Evolutionary conservation across 305 asterid genomes (phyloP), one percentile per base, ranked within the genome.

Genomic region (Fraxinus paxiana): DNA sequence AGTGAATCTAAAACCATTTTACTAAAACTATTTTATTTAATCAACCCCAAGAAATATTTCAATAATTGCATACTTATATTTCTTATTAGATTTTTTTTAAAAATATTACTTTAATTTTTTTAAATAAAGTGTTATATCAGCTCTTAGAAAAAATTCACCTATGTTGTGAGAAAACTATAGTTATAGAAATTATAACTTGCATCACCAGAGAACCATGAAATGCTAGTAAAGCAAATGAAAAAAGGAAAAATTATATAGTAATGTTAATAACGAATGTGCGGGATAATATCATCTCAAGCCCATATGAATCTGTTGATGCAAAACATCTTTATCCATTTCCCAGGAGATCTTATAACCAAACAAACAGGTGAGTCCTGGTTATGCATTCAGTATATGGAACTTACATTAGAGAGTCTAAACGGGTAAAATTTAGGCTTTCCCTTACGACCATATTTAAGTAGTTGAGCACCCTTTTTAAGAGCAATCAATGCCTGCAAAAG

Each of bases 351-450:
- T 28, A 22, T 10, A 12, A 75, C 48, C 41, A 67, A 28, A 76
- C 70, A 46, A 28, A 48, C 8, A 2, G 22, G 28, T 83, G 76
- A 34, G 80, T 54, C 78, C 28, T 2, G 77, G 63, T 28, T 69
- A n/a, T 35, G 30, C 79, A 71, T 69, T 15, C 56, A 51, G 56
- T 46, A 61, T 56, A 82, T 76, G 38, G 74, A 87, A 86, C 97
- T 91, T 89, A 95, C 98, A 69, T 73, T 83, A 75, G 98, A 92
- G 85, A 95, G 92, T 89, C 97, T 87, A 83, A 95, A 93, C 13
- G 97, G 98, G 86, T 89, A 95, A 86, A 92, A 89, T 84, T 95
- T 93, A 33, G 98, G 98, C 84, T 91, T 92, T 84, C 98, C 98
- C 85, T 95, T 93, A 74, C 97, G 98, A 78, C 98, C 98, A 90